phyloP scores from a whole-genome alignment of 208 protist genomes.

The Strigomonas culicis region DNA sequence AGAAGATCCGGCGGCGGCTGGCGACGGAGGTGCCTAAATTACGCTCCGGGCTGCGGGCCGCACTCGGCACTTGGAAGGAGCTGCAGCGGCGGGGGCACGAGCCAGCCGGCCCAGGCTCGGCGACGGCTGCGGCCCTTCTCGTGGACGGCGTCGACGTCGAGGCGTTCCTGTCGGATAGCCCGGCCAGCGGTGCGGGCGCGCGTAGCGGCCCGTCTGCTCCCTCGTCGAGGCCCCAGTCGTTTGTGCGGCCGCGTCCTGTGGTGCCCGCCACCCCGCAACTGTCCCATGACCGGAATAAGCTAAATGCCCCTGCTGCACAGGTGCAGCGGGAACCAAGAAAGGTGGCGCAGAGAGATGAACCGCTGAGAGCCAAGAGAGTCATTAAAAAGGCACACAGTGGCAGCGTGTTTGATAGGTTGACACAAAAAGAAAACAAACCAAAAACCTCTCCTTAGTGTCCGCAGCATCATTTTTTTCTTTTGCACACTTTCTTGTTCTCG shows the following conservation, averaged over 20 bases:
- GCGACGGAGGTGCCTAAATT: conserved; percentile 47
- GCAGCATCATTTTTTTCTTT: neutral
- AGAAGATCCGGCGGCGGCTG: conserved; percentile 53
- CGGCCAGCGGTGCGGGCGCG: neutral
- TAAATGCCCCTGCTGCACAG: neutral
- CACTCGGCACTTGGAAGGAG: neutral
- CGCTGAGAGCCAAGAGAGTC: neutral
- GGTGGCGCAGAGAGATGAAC: neutral
- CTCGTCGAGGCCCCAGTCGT: neutral
- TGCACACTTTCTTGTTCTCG: neutral
- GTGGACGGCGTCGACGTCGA: neutral
- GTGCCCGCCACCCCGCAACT: too few relatives aligned
- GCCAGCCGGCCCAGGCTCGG: neutral
- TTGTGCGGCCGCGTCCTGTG: neutral
- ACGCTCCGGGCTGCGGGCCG: neutral
- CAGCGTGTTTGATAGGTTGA: neutral
- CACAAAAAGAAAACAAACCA: neutral
- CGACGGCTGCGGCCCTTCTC: neutral
- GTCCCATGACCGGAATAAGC: neutral
- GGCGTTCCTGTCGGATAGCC: neutral
- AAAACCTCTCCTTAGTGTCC: neutral
- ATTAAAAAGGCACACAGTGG: neutral
- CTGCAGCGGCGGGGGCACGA: neutral
- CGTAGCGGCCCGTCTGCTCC: neutral
- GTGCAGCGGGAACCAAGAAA: neutral